These are phyloP conservation scores for Meyerozyma guilliermondii DNA, from an alignment of 1,139 yeast species.

Conservation along the genomic window DNA sequence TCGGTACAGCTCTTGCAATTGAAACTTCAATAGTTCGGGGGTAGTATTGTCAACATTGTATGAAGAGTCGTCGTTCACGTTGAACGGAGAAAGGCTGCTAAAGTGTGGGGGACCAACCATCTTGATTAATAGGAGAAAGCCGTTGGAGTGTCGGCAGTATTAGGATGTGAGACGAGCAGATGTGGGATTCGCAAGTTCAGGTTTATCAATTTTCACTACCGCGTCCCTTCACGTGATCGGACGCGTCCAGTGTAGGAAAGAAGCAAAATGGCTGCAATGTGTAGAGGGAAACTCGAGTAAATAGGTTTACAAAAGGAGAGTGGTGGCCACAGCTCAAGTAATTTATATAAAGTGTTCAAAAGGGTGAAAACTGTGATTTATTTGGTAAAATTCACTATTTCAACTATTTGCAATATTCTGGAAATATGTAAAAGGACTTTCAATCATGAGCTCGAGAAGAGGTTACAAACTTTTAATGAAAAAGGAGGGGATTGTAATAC, in stretches of 20 bases:
- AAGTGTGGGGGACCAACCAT: conserved; percentile 35
- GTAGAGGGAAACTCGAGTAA: background rate
- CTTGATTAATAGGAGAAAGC: background rate
- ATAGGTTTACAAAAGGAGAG: background rate
- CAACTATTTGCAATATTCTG: background rate
- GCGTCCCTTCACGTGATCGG: background rate
- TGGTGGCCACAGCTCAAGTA: no score
- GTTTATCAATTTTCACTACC: background rate
- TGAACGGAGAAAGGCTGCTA: conserved; percentile 35
- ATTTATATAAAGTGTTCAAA: no score
- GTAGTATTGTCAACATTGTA: conserved; percentile 35
- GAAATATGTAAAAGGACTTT: background rate
- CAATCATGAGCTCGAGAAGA: background rate
- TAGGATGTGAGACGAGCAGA: background rate
- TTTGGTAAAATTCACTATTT: background rate
- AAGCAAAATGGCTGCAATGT: background rate
- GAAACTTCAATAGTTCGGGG: conserved; percentile 41
- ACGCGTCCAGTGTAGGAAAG: background rate
- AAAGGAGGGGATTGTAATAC: background rate
- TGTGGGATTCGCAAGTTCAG: background rate
- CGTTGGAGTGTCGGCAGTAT: no score
- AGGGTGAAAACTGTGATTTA: no score
- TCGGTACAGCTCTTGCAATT: conserved; percentile 39
- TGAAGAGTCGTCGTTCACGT: conserved; percentile 25
- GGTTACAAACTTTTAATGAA: background rate